phyloP scores from a whole-genome alignment of 805 yeast genomes.

The Wickerhamiella dianesei region DNA sequence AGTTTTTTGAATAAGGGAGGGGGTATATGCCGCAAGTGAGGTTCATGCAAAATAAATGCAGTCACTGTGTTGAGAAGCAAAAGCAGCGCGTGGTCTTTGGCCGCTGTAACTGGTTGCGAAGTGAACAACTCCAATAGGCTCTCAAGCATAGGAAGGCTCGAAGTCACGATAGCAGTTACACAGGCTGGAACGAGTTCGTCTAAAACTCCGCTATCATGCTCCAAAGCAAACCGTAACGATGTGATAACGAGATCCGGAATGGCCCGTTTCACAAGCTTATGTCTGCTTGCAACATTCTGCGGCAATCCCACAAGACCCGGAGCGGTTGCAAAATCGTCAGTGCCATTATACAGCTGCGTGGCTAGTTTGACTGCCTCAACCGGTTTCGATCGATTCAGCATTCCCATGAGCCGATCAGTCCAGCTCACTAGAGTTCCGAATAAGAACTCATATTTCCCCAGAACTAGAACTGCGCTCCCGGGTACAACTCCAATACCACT shows the following conservation, averaged over 20 bases:
- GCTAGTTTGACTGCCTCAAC: constrained; percentile 45
- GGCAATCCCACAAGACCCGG: constrained; percentile 42
- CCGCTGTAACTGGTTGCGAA: constrained; percentile 5
- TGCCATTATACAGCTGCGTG: constrained; percentile 37
- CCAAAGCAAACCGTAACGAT: constrained; percentile 34
- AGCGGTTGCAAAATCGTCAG: constrained; percentile 30
- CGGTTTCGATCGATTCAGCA: constrained; percentile 38
- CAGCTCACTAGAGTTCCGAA: constrained; percentile 52
- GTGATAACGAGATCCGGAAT: constrained; percentile 45
- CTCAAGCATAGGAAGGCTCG: constrained; percentile 27
- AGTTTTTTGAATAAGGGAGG: constrained; percentile 51
- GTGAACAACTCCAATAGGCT: constrained; percentile 32
- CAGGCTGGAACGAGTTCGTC: constrained; percentile 28
- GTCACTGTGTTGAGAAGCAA: constrained; percentile 34
- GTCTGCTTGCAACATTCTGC: constrained; percentile 29
- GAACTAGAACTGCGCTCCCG: constrained; percentile 32
- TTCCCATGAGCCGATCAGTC: constrained; percentile 47
- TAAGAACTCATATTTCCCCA: constrained; percentile 40
- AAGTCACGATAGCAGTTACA: constrained; percentile 28
- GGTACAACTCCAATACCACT: constrained; percentile 25
- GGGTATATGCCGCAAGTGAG: constrained; percentile 31
- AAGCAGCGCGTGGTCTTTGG: constrained; percentile 23
- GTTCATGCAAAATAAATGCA: background rate
- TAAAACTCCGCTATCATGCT: constrained; percentile 22
- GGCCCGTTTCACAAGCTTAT: constrained; percentile 37